phyloP scores from a whole-genome alignment of 2,329 filamentous ascomycete species.

The Colletotrichum agaves region DNA sequence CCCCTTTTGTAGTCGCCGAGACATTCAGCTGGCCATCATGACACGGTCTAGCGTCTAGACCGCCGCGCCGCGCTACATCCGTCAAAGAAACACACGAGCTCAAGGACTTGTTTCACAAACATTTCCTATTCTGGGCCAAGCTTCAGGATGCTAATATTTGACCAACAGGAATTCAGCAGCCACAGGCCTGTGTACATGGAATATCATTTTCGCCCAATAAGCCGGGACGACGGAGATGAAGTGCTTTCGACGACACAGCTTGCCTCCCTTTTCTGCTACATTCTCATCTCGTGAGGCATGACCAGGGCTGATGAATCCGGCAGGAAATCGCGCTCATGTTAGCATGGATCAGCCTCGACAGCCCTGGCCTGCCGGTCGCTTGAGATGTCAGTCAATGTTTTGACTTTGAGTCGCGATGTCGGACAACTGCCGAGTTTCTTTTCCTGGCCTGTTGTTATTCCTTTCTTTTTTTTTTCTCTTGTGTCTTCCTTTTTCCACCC shows the following conservation, averaged over 20 bases:
- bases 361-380: conserved; percentile 5
- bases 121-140: background rate
- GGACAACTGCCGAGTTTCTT: background rate
- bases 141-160: too few relatives aligned
- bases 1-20: background rate
- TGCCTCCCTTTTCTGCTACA: background rate
- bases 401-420: background rate
- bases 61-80: background rate
- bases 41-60: background rate
- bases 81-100: background rate
- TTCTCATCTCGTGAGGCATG: background rate
- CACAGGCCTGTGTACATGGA: background rate
- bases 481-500: background rate
- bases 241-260: background rate
- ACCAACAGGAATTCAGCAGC: too few relatives aligned
- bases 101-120: background rate
- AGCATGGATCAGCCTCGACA: background rate
- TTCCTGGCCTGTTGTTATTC: background rate
- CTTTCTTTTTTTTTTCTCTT: background rate
- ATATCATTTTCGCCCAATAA: background rate
- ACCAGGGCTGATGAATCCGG: conserved; percentile 22
- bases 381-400: background rate
- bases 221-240: background rate
- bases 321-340: background rate
- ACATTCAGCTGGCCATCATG: conserved; percentile 9